A percentile compares a stretch with the other conserved stretches of the same genome.
Evolutionary conservation across 257 asterid species (phyloP).

Genomic region (Rhazya stricta): DNA sequence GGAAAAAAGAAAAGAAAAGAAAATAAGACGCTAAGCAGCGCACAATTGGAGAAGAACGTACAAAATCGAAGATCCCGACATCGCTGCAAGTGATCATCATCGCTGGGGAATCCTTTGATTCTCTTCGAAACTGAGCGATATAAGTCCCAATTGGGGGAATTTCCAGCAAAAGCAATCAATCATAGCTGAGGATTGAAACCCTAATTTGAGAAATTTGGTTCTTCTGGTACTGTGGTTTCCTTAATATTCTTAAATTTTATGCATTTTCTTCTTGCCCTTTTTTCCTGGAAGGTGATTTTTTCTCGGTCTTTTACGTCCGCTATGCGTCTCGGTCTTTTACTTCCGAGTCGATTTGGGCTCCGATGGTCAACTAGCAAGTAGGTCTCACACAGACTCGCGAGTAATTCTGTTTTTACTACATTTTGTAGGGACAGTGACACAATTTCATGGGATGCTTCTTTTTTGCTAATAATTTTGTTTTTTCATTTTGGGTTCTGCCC

Average conservation of each 20-base stretch:
- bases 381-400: not conserved
- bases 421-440: not conserved
- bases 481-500: not conserved
- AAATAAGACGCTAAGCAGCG: slow-evolving; percentile 1
- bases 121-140: not conserved
- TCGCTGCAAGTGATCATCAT: slow-evolving; percentile 3
- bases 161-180: not conserved
- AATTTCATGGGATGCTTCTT: not conserved
- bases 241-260: not conserved
- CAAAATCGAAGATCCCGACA: slow-evolving; percentile 4
- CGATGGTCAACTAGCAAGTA: not conserved
- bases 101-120: not conserved
- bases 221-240: not conserved
- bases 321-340: too few relatives aligned
- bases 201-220: not conserved
- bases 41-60: not conserved
- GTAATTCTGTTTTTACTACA: not conserved
- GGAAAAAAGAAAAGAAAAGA: slow-evolving; percentile 4
- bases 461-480: not conserved
- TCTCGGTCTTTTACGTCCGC: not conserved
- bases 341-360: not conserved
- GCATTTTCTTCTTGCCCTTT: not conserved
- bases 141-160: slow-evolving; percentile 2
- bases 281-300: not conserved
- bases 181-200: slow-evolving; percentile 3